These are phyloP conservation scores for Aspergillaceae sp. DNA, from an alignment of 2,329 filamentous ascomycete species.

Conservation along the genomic window DNA sequence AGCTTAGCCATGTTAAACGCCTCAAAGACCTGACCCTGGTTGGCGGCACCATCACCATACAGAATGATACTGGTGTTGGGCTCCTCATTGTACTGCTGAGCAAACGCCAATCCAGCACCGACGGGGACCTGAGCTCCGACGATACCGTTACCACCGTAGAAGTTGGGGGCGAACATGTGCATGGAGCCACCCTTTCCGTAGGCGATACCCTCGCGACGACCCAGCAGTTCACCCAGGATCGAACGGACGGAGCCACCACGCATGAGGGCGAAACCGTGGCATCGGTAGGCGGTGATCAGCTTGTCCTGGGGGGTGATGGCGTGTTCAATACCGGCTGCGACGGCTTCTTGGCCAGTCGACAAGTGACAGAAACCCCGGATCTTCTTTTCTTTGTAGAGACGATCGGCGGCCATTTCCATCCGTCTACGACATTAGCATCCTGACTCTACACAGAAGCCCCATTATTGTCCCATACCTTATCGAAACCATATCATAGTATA, in stretches of 20 bases:
- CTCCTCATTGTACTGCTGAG: slow-evolving; percentile 84
- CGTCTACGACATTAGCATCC: slow-evolving; percentile 50
- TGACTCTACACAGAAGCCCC: no score
- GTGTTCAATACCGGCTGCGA: slow-evolving; percentile 93
- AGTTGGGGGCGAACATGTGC: slow-evolving; percentile 99
- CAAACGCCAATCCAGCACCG: slow-evolving; percentile 91
- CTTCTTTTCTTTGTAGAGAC: slow-evolving; percentile 99
- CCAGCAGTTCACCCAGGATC: slow-evolving; percentile 92
- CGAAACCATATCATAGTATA: slow-evolving; percentile 97
- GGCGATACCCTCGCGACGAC: slow-evolving; percentile 89
- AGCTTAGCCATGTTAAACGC: slow-evolving; percentile 99
- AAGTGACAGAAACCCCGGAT: slow-evolving; percentile 99
- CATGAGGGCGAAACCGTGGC: slow-evolving; percentile 98
- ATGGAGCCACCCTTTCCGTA: slow-evolving; percentile 99
- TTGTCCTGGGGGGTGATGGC: slow-evolving; percentile 87
- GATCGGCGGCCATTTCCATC: slow-evolving; percentile 99
- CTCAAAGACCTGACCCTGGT: slow-evolving; percentile 99
- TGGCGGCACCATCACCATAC: slow-evolving; percentile 96
- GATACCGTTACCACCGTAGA: slow-evolving; percentile 98
- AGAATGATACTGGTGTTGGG: slow-evolving; percentile 81
- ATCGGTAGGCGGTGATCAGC: slow-evolving; percentile 95
- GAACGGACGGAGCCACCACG: slow-evolving; percentile 81
- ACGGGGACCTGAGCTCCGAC: slow-evolving; percentile 98
- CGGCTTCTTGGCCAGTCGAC: slow-evolving; percentile 95
- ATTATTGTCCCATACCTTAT: slow-evolving; percentile 56